phyloP scores from a whole-genome alignment of 2,329 filamentous ascomycete genomes.

The Magnaporthiopsis poae region DNA sequence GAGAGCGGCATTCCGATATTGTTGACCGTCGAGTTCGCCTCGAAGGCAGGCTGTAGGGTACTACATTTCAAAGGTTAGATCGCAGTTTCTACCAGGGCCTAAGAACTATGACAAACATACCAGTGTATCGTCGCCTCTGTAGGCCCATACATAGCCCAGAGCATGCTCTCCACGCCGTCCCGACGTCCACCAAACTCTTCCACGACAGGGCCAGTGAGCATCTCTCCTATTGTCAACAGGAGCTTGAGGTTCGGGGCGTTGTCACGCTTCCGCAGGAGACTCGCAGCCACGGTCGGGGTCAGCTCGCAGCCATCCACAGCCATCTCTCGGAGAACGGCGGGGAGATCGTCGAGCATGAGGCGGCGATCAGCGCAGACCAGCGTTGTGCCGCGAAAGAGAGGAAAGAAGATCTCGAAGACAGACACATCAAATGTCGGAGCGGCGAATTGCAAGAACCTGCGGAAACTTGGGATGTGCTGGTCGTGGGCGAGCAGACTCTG shows the following conservation, averaged over 20 bases:
- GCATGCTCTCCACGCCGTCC: conserved; percentile 44
- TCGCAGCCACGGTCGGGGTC: conserved; percentile 77
- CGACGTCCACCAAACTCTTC: conserved; percentile 61
- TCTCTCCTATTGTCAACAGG: conserved; percentile 82
- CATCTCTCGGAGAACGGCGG: conserved; percentile 53
- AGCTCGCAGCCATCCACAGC: conserved; percentile 76
- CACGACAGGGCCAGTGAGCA: conserved; percentile 71
- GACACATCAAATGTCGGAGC: conserved; percentile 90
- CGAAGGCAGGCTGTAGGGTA: conserved; percentile 59
- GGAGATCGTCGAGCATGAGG: conserved; percentile 65
- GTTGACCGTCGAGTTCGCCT: conserved; percentile 44
- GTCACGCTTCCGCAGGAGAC: conserved; percentile 57
- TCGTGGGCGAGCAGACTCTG: conserved; percentile 78
- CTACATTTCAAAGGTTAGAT: conserved; percentile 24
- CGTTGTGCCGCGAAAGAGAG: conserved; percentile 62
- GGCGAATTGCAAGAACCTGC: conserved; percentile 80
- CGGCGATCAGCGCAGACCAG: conserved; percentile 61
- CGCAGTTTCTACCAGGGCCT: neutral
- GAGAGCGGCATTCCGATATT: conserved; percentile 71
- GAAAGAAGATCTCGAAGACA: conserved; percentile 90
- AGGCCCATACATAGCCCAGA: conserved; percentile 91
- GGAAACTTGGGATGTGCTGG: conserved; percentile 63
- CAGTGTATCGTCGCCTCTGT: conserved; percentile 88
- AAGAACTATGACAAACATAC: conserved; percentile 23
- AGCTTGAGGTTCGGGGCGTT: conserved; percentile 59